These are phyloP conservation scores for Ceratocystis diversiconidia DNA, from an alignment of 2,329 filamentous ascomycete genomes.

Conservation along the genomic window DNA sequence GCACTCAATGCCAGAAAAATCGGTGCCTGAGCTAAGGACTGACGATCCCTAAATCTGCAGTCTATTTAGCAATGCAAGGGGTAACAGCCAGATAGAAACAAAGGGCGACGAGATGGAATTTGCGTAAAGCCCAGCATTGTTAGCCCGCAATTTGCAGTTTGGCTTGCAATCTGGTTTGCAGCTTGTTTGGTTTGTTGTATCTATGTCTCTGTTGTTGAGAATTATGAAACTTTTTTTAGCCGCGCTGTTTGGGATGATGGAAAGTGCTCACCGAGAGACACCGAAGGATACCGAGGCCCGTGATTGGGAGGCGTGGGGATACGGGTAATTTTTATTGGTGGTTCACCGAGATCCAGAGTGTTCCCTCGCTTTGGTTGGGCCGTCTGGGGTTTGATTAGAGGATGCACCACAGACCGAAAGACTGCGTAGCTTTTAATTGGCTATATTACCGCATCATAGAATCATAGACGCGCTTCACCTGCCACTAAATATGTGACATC, in stretches of 20 bases:
- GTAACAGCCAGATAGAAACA: not conserved
- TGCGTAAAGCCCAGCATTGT: slow-evolving; percentile 1
- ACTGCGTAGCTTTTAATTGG: not conserved
- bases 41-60: slow-evolving; percentile 1
- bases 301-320: not conserved
- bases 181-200: no score
- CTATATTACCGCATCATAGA: not conserved
- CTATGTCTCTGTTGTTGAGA: not conserved
- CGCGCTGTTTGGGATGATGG: not conserved
- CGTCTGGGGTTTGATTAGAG: not conserved
- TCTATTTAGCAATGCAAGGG: slow-evolving; percentile 5
- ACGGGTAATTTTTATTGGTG: no score
- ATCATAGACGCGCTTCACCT: not conserved
- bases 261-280: not conserved
- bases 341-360: no score
- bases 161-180: not conserved
- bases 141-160: not conserved
- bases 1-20: slow-evolving; percentile 1
- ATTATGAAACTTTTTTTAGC: slow-evolving; percentile 1
- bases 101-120: not conserved
- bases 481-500: no score
- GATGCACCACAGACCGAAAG: not conserved
- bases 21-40: slow-evolving; percentile 1
- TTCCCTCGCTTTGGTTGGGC: no score
- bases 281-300: not conserved